These are phyloP conservation scores for Paspalum notatum DNA, from an alignment of 176 grass and related monocot genomes.

Conservation along the genomic window DNA sequence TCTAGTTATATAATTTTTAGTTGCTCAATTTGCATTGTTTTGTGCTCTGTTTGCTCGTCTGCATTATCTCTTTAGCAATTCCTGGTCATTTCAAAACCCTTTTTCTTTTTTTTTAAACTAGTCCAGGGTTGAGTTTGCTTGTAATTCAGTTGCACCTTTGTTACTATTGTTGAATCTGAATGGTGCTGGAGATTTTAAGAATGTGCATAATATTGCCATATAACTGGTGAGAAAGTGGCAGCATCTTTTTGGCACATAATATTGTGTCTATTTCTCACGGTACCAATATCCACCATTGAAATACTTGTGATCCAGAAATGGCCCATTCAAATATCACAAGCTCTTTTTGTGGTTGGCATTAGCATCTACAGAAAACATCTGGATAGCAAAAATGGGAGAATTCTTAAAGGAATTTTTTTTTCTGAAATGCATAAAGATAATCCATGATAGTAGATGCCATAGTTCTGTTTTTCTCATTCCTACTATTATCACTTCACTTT, in stretches of 20 bases:
- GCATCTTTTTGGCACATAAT: conserved; percentile 6
- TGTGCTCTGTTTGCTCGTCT: neutral
- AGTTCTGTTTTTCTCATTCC: neutral
- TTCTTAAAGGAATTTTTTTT: neutral
- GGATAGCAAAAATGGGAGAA: conserved; percentile 20
- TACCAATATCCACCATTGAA: conserved; percentile 28
- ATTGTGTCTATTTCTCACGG: conserved; percentile 15
- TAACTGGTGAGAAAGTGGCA: neutral
- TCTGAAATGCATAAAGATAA: neutral
- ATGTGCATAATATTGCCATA: neutral
- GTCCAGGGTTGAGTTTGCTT: neutral
- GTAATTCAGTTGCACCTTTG: neutral
- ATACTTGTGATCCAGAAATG: conserved; percentile 35
- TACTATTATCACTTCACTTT: conserved; percentile 7
- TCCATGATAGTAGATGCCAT: conserved; percentile 14
- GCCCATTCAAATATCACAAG: neutral
- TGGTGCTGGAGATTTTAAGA: neutral
- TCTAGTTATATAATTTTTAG: neutral
- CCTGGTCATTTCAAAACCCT: conserved; percentile 1
- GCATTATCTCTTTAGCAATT: neutral
- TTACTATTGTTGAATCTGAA: neutral
- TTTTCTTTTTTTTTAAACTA: neutral
- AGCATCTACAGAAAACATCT: conserved; percentile 38
- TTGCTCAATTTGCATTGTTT: conserved; percentile 5
- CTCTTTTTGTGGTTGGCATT: conserved; percentile 38